A percentile compares a stretch with the other conserved stretches of the same genome.
Conservation (phyloP, 2,329 filamentous ascomycete species). For the Alternaria sp. region DNA sequence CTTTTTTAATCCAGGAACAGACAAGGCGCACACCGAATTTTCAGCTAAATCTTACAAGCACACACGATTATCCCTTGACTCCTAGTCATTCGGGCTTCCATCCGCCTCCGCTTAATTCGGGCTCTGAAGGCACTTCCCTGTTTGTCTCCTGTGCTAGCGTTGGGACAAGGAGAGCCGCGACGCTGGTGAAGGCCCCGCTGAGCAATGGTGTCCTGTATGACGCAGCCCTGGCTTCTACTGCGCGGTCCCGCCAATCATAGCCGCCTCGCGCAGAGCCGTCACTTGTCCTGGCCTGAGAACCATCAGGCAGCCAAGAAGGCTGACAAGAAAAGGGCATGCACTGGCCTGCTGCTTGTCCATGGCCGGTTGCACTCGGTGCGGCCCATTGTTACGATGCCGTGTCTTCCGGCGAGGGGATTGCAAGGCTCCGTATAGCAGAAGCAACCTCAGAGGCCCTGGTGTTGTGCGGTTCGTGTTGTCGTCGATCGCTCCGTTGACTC, state of each 20-base stretch:
- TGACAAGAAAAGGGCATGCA: constrained; percentile 4
- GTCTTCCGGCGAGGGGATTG: constrained; percentile 22
- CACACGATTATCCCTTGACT: constrained; percentile 17
- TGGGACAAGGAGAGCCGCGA: constrained; percentile 16
- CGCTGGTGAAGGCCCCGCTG: constrained; percentile 19
- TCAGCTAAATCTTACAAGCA: constrained; percentile 22
- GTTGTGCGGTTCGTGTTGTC: constrained; percentile 12
- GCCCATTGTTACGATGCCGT: constrained; percentile 21
- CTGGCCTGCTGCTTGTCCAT: constrained; percentile 4
- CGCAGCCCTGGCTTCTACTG: constrained; percentile 15
- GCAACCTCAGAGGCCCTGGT: constrained; percentile 10
- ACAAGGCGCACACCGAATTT: constrained; percentile 20
- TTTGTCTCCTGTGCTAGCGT: constrained; percentile 20
- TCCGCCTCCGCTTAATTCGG: constrained; percentile 17
- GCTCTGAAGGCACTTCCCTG: constrained; percentile 20
- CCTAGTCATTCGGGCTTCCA: constrained; percentile 16
- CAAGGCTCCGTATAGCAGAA: constrained; percentile 20
- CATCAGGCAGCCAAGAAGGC: constrained; percentile 3
- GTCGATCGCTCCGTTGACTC: constrained; percentile 8
- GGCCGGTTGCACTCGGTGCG: background rate
- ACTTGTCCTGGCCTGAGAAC: constrained; percentile 3
- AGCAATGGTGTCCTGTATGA: constrained; percentile 21
- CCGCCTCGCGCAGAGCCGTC: background rate
- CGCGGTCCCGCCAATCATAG: constrained; percentile 11
- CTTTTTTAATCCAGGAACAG: constrained; percentile 17